Conservation (phyloP, 2,329 filamentous ascomycete genomes). For the Helminthosporium solani region DNA sequence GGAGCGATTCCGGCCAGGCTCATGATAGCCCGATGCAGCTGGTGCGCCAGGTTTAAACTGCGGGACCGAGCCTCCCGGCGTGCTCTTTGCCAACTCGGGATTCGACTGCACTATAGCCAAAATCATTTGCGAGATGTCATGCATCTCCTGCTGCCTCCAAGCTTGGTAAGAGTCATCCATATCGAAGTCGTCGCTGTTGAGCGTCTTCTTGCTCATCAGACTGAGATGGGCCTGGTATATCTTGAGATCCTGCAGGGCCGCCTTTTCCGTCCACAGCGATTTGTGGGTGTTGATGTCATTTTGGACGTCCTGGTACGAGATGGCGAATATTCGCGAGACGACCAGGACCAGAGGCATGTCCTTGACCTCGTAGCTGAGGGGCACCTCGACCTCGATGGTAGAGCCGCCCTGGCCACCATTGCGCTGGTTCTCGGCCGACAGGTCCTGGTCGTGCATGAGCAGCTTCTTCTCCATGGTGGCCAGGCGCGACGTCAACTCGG, state of each 20-base stretch:
- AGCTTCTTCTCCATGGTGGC: conserved; percentile 88
- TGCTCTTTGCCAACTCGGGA: conserved; percentile 79
- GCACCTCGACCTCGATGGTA: conserved; percentile 77
- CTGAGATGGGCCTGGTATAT: conserved; percentile 88
- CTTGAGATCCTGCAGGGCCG: conserved; percentile 87
- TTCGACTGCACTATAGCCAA: conserved; percentile 83
- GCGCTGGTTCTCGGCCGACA: conserved; percentile 62
- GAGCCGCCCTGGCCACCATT: conserved; percentile 60
- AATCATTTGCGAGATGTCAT: conserved; percentile 90
- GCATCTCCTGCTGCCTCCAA: conserved; percentile 89
- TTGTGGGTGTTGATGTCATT: conserved; percentile 82
- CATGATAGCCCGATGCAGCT: conserved; percentile 47
- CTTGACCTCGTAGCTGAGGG: conserved; percentile 87
- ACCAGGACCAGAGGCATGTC: conserved; percentile 93
- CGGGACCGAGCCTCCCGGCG: conserved; percentile 60
- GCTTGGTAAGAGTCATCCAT: conserved; percentile 80
- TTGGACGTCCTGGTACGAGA: conserved; percentile 77
- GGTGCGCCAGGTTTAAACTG: conserved; percentile 52
- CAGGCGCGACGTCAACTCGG: conserved; percentile 78
- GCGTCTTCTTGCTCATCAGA: conserved; percentile 71
- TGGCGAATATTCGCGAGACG: conserved; percentile 82
- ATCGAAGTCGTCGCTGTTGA: conserved; percentile 86
- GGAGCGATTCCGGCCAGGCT: conserved; percentile 49
- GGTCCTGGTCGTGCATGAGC: conserved; percentile 87
- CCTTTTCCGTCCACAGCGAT: conserved; percentile 83